Evolutionary conservation across 169 alveolate genomes (phyloP), one percentile per base, ranked within the genome.

Genomic region (Plasmodium coatneyi): DNA sequence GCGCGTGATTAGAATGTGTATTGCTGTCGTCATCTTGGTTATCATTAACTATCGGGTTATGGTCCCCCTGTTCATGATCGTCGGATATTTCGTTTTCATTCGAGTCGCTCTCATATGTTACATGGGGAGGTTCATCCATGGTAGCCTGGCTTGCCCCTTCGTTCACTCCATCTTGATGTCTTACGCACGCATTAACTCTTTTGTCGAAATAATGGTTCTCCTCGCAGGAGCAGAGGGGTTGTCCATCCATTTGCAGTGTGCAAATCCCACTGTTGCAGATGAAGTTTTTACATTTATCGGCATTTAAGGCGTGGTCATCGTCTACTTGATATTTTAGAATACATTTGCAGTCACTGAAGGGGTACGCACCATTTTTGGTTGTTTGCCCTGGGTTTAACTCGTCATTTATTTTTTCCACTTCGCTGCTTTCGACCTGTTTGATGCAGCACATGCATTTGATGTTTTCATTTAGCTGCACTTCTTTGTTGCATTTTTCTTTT

Each of bases 181-280:
- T 86, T 49, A 30, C 34, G 81, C 93, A 86, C 60, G 79, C 54
- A 86, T 74, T 54, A 12, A 9, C 39, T 1, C 70, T 86, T 49
- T 74, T 36, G 46, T 86, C 93, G 80, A 86, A 86, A 86, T 86
- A 86, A 43, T 74, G 80, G 16, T 76, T 86, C 25, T 86, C 93
- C 66, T 52, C 78, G 43, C 93, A 86, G 39, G 93, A 86, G 70
- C 93, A 86, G 71, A 74, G 28, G 16, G 93, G 93, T 28, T 86
- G 72, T 86, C 93, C 93, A 76, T 76, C 80, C 80, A 39, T 30
- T 28, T 41, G 84, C 71, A 54, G 70, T 46, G 93, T 76, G 66
- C 93, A 86, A 3, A 86, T 54, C 16, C 93, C 86, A 16, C 19
- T 72, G 7, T 28, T 56, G 43, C 93, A 86, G 19, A 25, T 78